Evolutionary conservation across 495 filamentous ascomycete species (phyloP).

Genomic region (Penicillium malachiteum): DNA sequence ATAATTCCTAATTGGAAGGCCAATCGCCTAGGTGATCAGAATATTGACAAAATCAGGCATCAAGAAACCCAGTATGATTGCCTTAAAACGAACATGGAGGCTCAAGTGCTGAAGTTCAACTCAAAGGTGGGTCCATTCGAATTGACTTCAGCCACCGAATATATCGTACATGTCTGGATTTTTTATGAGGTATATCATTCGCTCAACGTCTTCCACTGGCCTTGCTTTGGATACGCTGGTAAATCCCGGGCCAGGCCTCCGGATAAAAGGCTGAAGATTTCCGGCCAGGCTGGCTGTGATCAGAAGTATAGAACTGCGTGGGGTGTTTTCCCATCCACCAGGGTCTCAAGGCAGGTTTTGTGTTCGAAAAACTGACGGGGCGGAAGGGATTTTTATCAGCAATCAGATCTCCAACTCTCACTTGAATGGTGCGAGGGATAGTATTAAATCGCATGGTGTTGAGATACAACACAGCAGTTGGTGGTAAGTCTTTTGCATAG

Average conservation of each 20-base stretch:
- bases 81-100: too few relatives aligned
- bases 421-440: slow-evolving; percentile 39
- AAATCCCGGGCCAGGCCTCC: slow-evolving; percentile 42
- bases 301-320: slow-evolving; percentile 34
- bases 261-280: slow-evolving; percentile 42
- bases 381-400: slow-evolving; percentile 29
- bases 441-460: slow-evolving; percentile 65
- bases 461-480: slow-evolving; percentile 62
- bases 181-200: neutral
- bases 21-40: too few relatives aligned
- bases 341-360: slow-evolving; percentile 30
- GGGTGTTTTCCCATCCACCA: slow-evolving; percentile 34
- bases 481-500: slow-evolving; percentile 62
- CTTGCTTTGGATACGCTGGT: slow-evolving; percentile 31
- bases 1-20: too few relatives aligned
- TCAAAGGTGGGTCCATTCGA: too few relatives aligned
- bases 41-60: too few relatives aligned
- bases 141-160: too few relatives aligned
- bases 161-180: too few relatives aligned
- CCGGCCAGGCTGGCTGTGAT: slow-evolving; percentile 35
- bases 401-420: slow-evolving; percentile 40
- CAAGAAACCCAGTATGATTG: too few relatives aligned
- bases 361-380: slow-evolving; percentile 42
- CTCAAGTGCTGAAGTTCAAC: too few relatives aligned
- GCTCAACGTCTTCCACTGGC: neutral